These are phyloP conservation scores for Ogataea trehaloabstinens DNA, from an alignment of 805 yeast genomes.

Conservation along the genomic window DNA sequence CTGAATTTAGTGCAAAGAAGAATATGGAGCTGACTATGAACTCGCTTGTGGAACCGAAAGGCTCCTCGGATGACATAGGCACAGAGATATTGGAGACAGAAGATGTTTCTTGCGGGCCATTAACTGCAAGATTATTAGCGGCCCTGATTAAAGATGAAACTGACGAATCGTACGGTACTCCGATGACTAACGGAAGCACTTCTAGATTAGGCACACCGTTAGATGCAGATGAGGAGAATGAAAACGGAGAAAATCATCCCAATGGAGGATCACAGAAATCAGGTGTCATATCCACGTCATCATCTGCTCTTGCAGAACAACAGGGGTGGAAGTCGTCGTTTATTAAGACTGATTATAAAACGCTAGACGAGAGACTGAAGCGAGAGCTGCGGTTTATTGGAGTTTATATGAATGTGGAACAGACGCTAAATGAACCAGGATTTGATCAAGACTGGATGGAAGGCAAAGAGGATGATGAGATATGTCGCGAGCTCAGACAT, in stretches of 20 bases:
- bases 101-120: constrained; percentile 84
- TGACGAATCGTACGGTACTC: constrained; percentile 26
- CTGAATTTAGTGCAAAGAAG: constrained; percentile 18
- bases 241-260: constrained; percentile 6
- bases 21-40: constrained; percentile 23
- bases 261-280: constrained; percentile 4
- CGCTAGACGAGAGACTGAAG: constrained; percentile 83
- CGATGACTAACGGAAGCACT: constrained; percentile 22
- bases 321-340: constrained; percentile 47
- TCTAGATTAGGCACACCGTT: constrained; percentile 9
- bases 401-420: constrained; percentile 66
- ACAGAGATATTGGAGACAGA: constrained; percentile 71
- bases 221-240: constrained; percentile 10
- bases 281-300: constrained; percentile 6
- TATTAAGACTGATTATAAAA: constrained; percentile 62
- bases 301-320: constrained; percentile 35
- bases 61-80: constrained; percentile 51
- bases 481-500: constrained; percentile 75
- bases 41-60: constrained; percentile 46
- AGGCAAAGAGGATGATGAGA: constrained; percentile 89
- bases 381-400: constrained; percentile 90
- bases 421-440: constrained; percentile 33
- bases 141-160: constrained; percentile 61
- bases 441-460: constrained; percentile 69
- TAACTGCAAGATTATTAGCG: constrained; percentile 76